Percentiles rank a stretch among this genome's conserved stretches.
Conservation (phyloP, 768 basidiomycete species). For the Strobilomyces echinocephalus region DNA sequence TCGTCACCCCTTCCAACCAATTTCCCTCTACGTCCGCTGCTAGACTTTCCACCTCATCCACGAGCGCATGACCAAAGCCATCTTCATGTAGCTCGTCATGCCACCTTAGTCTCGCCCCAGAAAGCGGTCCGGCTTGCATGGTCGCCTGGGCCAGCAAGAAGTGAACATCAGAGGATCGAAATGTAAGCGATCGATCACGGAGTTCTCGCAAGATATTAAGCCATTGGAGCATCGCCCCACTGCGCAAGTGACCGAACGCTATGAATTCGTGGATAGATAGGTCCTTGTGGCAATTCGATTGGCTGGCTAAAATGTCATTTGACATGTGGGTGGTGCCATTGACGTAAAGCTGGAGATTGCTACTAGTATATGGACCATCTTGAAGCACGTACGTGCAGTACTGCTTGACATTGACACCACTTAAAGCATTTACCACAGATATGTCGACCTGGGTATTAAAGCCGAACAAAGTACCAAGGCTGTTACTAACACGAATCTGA, state of each 20-base stretch:
- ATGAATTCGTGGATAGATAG: conserved; percentile 44
- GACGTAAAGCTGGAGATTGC: too few relatives aligned
- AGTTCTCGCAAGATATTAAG: conserved; percentile 41
- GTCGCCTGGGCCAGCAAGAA: conserved; percentile 41
- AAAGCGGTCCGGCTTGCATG: conserved; percentile 38
- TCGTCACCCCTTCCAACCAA: background rate
- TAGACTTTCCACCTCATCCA: background rate
- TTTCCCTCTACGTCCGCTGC: background rate
- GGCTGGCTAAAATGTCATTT: too few relatives aligned
- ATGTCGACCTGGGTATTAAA: too few relatives aligned
- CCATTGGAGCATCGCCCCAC: conserved; percentile 25
- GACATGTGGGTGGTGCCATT: too few relatives aligned
- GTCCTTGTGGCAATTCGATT: too few relatives aligned
- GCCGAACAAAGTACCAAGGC: too few relatives aligned
- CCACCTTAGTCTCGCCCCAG: conserved; percentile 27
- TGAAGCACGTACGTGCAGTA: too few relatives aligned
- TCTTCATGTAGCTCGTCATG: conserved; percentile 33
- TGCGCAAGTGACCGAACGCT: conserved; percentile 42
- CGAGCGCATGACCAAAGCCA: background rate
- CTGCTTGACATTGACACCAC: too few relatives aligned
- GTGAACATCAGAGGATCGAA: conserved; percentile 39
- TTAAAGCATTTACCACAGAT: too few relatives aligned
- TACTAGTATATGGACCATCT: too few relatives aligned
- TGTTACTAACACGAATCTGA: too few relatives aligned
- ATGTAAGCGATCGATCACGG: conserved; percentile 33